Conservation (phyloP, 2,329 filamentous ascomycete species). For the Thermothelomyces thermophilus region DNA sequence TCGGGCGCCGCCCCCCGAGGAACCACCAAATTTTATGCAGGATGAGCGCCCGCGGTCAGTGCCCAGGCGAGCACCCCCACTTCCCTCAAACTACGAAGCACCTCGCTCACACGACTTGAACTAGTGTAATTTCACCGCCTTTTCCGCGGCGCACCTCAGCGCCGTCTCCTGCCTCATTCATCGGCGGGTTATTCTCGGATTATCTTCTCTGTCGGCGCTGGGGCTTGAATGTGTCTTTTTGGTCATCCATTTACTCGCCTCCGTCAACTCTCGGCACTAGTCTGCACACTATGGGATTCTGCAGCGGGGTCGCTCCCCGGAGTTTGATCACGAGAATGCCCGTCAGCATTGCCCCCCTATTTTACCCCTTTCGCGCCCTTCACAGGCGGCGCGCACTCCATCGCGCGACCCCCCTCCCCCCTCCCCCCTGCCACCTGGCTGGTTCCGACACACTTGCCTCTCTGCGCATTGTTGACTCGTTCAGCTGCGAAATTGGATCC, state of each 20-base stretch:
- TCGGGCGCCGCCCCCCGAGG: not conserved
- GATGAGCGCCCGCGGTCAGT: not conserved
- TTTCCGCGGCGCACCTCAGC: conserved; percentile 13
- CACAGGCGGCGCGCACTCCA: not conserved
- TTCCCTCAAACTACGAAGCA: no score
- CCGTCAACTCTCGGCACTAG: no score
- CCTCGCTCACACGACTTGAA: no score
- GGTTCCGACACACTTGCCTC: conserved; percentile 1
- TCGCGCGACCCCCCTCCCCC: conserved; percentile 5
- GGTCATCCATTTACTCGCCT: not conserved
- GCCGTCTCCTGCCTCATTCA: conserved; percentile 10
- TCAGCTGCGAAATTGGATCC: not conserved
- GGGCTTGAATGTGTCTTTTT: not conserved
- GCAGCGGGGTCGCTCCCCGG: conserved; percentile 21
- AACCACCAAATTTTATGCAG: conserved; percentile 8
- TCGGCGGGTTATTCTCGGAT: conserved; percentile 18
- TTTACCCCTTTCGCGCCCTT: not conserved
- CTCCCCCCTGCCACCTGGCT: conserved; percentile 2
- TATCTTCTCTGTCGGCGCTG: conserved; percentile 10
- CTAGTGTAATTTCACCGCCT: conserved; percentile 23
- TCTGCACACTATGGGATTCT: conserved; percentile 6
- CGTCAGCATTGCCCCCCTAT: conserved; percentile 5
- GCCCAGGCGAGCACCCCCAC: conserved; percentile 8
- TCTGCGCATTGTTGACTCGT: not conserved
- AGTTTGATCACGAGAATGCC: conserved; percentile 16